Base-by-base conservation (phyloP, 495 filamentous ascomycete genomes). In the Podospora tetraspora region DNA sequence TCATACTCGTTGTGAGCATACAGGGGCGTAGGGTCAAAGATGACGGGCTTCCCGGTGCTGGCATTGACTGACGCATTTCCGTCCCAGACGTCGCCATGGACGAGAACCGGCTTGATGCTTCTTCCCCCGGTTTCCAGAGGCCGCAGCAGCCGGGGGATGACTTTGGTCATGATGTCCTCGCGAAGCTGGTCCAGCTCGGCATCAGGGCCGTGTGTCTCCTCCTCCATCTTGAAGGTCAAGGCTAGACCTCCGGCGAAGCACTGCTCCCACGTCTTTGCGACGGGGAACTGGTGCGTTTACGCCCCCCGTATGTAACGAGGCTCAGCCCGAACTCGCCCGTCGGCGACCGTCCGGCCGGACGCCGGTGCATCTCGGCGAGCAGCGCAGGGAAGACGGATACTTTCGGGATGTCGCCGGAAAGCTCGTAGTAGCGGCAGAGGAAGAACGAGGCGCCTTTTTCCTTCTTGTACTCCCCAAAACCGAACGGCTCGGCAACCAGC, bases 1-100 rank as follows among this genome's bases (percentile, higher is more conserved):
- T 79, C 78, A 75, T 81, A 79, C 67, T 86, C 84, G 59, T 84
- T 81, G 62, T 86, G 83, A 1, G 78, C 83, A 68, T 80, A 87
- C 59, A 79, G 80, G 7, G 70, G 74, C 30, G 74, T 73, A 0
- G 83, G 74, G 70, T 86, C 83, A 67, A 82, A 85, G 21, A 86
- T 75, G 30, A 78, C 68, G 19, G 79, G 66, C 23, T 74, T 63
- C 6, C 71, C 76, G 11, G 74, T 79, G 19, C 69, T 64, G 16
- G 69, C 11, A 69, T 66, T 68, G 74, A 69, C 27, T 71, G 73
- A n/a, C 24, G 75, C 74, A 62, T 84, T 84, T 8, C 72, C 82
- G 25, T 83, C 77, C 80, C 79, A 83, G 3, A 83, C 67, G 64
- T 85, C 78, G 6, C 80, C 81, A 62, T 84, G 83, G 4, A 83